Evolutionary conservation across 352 stramenopile species (phyloP).

Genomic region (Pythium plurisporium): DNA sequence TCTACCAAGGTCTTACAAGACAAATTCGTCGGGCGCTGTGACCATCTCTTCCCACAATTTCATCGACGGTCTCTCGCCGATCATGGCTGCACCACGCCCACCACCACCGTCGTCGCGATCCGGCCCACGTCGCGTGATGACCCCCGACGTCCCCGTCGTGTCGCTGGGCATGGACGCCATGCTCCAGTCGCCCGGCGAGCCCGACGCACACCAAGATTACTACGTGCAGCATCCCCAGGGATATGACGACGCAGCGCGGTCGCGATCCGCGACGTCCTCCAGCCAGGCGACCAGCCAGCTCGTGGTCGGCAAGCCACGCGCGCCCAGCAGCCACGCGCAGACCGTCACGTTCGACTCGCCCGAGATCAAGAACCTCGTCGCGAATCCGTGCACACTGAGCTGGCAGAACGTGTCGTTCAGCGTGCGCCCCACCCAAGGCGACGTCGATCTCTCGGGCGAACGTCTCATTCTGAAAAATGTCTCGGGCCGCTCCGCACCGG

Average conservation of each 20-base stretch:
- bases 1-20: too few species aligned
- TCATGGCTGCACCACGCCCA: too few species aligned
- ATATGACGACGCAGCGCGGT: too few species aligned
- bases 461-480: conserved; percentile 50
- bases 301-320: neutral
- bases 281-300: neutral
- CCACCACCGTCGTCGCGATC: too few species aligned
- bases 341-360: conserved; percentile 16
- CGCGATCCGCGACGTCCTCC: neutral
- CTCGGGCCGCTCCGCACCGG: conserved; percentile 45
- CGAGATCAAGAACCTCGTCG: conserved; percentile 15
- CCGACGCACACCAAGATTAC: neutral
- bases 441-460: neutral
- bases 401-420: conserved; percentile 66
- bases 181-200: conserved; percentile 10
- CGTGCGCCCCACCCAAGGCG: conserved; percentile 26
- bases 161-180: conserved; percentile 11
- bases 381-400: conserved; percentile 51
- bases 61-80: too few species aligned
- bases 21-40: too few species aligned
- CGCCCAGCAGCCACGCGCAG: neutral
- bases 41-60: too few species aligned
- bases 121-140: too few species aligned
- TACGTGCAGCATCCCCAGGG: neutral
- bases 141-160: too few species aligned